Evolutionary conservation across 768 basidiomycete species (phyloP), one percentile per base, ranked within the genome.

Genomic region (Cytidiella melzeri): DNA sequence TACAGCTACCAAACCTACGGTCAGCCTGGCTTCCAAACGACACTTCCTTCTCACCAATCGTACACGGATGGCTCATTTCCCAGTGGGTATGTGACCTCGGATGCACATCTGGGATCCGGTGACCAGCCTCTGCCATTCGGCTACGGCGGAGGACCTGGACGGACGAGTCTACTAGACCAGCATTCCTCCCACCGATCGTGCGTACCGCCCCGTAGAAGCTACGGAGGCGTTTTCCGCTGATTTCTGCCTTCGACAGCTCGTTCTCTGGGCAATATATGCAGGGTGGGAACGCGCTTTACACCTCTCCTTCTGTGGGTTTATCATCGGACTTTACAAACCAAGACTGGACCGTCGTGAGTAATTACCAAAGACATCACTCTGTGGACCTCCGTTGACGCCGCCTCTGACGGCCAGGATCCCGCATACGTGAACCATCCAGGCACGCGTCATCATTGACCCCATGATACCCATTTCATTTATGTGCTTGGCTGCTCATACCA

Each of bases 301-400:
- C 41, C 45, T 21, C 50, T 42, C 38, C 49, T 42, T 49, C 34
- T 21, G 39, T 12, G 21, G 41, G 40, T 45, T 20, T 51, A 36
- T 37, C 47, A 34, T 50, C 54, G 25, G 50, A 55, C 41, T 34
- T 30, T 44, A 51, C 54, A 13, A 47, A 50, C 47, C 45, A 51
- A 34, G 50, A 43, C 25, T 55, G 54, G 54, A 43, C 50, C 36
- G 36, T 47, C 36, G 52, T 53, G 47, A 53, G 52, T 49, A 40
- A 45, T 46, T 50, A 34, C 40, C 4, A 11, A n/a, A 18, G n/a
- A 41, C 46, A 11, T 24, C 45, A 30, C 9, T 34, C 30, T 34
- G 30, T 34, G 30, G 30, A 34, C 15, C 9, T 34, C 30, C 7
- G 30, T 24, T 51, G 40, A 48, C 39, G 45, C 41, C 50, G 12